Evolutionary conservation across 371 early-diverging fungal species (phyloP).

Genomic region (Smittium culicis): DNA sequence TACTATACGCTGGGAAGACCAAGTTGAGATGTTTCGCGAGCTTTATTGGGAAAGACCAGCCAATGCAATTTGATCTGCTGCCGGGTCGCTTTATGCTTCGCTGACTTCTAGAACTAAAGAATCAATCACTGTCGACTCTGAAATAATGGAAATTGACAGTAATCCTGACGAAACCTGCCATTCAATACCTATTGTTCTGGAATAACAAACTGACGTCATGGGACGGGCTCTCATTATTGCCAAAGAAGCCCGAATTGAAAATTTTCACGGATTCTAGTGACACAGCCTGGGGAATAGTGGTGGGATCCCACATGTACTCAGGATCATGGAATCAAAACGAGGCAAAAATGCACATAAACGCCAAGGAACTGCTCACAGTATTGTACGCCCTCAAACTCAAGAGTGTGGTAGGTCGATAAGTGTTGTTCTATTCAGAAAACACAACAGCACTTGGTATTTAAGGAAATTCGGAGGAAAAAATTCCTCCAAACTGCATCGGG

Average conservation of each 20-base stretch:
- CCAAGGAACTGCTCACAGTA: not conserved
- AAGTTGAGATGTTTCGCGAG: conserved; percentile 7
- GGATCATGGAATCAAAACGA: not conserved
- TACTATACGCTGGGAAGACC: not conserved
- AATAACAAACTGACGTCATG: not conserved
- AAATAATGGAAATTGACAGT: conserved; percentile 2
- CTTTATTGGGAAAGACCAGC: conserved; percentile 9
- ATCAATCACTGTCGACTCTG: not conserved
- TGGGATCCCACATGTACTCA: not conserved
- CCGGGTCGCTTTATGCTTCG: not conserved
- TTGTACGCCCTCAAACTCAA: not conserved
- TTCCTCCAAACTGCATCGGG: too few relatives aligned
- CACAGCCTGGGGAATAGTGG: not conserved
- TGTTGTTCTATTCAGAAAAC: not conserved
- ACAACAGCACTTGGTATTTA: not conserved
- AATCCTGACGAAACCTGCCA: not conserved
- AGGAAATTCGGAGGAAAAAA: not conserved
- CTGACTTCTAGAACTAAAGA: not conserved
- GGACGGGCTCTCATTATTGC: not conserved
- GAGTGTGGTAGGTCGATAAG: not conserved
- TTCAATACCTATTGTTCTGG: not conserved
- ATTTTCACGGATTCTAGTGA: not conserved
- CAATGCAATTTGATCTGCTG: conserved; percentile 1
- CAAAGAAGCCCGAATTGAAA: not conserved
- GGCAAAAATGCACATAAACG: not conserved